Conservation (phyloP, 257 asterid species). For the Solanum peruvianum region DNA sequence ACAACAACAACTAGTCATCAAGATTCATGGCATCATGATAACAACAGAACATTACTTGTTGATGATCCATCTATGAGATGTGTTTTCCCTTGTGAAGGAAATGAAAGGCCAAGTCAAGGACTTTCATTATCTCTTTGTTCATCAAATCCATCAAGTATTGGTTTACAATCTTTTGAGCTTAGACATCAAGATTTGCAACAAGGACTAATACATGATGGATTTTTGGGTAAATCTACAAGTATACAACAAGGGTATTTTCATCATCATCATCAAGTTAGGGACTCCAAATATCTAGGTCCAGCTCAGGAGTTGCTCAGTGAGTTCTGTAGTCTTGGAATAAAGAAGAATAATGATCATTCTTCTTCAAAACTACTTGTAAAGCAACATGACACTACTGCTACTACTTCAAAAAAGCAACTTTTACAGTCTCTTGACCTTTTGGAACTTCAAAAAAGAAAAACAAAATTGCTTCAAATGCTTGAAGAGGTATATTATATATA, state of each 20-base stretch:
- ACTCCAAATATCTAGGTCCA: constrained; percentile 48
- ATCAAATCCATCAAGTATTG: constrained; percentile 44
- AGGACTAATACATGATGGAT: constrained; percentile 20
- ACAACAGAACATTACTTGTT: constrained; percentile 17
- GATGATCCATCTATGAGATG: constrained; percentile 44
- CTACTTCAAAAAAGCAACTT: constrained; percentile 25
- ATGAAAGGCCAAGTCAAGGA: constrained; percentile 78
- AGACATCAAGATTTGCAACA: constrained; percentile 15
- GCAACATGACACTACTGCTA: constrained; percentile 22
- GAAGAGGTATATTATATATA: constrained; percentile 44
- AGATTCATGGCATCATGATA: constrained; percentile 16
- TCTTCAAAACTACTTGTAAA: constrained; percentile 9
- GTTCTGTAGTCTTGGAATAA: constrained; percentile 54
- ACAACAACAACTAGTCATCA: background rate
- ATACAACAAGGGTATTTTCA: background rate
- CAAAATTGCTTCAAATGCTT: constrained; percentile 66
- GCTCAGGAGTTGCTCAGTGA: constrained; percentile 69
- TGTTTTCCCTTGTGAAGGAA: constrained; percentile 64
- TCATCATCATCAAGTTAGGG: constrained; percentile 22
- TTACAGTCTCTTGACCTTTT: constrained; percentile 57
- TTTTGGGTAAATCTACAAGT: constrained; percentile 11
- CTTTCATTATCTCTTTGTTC: constrained; percentile 74
- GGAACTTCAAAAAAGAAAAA: constrained; percentile 66
- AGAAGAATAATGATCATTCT: constrained; percentile 7
- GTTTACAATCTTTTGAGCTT: constrained; percentile 55